Evolutionary conservation across 768 basidiomycete genomes (phyloP), one percentile per base, ranked within the genome.

Genomic region (Rickenella mellea): DNA sequence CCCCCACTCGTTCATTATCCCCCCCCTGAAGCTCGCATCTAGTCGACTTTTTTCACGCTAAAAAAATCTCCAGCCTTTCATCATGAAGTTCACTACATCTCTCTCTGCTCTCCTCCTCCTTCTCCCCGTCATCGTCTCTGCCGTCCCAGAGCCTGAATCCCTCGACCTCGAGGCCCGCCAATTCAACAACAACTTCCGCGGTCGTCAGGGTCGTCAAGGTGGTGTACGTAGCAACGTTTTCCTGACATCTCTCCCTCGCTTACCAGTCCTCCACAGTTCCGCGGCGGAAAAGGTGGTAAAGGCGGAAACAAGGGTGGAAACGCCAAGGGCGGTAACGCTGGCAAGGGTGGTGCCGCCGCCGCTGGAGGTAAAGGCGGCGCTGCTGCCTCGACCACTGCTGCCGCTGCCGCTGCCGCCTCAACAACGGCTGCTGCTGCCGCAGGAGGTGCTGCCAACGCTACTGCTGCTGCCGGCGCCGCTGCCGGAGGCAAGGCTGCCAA

Each of bases 11-110:
- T 64, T 66, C 58, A 53, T 54, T 58, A 59, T 70, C 38, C 42
- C 32, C 21, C 41, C 41, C 27, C 31, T 37, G 48, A 54, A 55
- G 51, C 55, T 50, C 40, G 52, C 51, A 52, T 52, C 51, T 44
- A 45, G 46, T 52, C 49, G 45, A 42, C 42, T 39, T 49, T 39
- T 35, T 37, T 40, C 35, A 41, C 48, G 59, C 51, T 52, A 42
- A 53, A 53, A 55, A 64, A 52, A 27, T 31, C 22, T 41, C 14
- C 28, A 42, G 39, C n/a, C n/a, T n/a, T n/a, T n/a, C n/a, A n/a
- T 50, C 49, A 78, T 78, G 76, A 76, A 70, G 65, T 68, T 71
- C 60, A 62, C 67, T 30, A 56, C 56, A 42, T 56, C 66, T 44
- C 46, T 70, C 33, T 36, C 33, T 36, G 19, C 19, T 36, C 39